Base-by-base conservation (phyloP, 1,284 basidiomycete species). In the Ustilago cynodontis region DNA sequence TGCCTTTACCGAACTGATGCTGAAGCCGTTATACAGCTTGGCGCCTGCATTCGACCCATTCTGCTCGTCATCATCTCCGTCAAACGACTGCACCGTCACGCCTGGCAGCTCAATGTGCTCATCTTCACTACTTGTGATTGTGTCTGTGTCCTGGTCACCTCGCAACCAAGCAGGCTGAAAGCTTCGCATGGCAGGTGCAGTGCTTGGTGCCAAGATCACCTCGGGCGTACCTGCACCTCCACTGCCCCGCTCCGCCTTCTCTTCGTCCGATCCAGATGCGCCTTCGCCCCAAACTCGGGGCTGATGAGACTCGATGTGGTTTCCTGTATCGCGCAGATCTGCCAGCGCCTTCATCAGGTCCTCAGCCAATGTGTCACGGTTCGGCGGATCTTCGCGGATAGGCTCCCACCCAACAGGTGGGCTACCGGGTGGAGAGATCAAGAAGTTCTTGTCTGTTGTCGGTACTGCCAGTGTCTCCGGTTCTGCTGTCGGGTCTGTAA, bases 351-450 rank as follows among this genome's bases (percentile, higher is more conserved):
- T 68, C 50, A 94, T 93, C 77, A 99, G 90, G 85, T 99, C 96
- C 26, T 93, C 91, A 0, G 96, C 96, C 35, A 98, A 90, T 5
- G 95, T 93, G 5, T 90, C 88, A 7, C 88, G 86, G 85, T 99
- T 99, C 0, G 97, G 96, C 7, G 94, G 94, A 22, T 96, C 95
- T 87, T 99, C 97, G 49, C 88, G 88, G 69, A 95, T 90, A 31
- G 91, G 94, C 84, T 97, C 94, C 96, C 96, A 99, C 1, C 96
- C 96, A 2, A 97, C 92, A 0, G 96, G 96, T 0, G 97, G 96
- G 0, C 94, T 95, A n/a, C 96, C 97, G 1, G 97, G 97, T 0
- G 96, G 96, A 0, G 95, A 98, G 79, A 99, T 96, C 59, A 99
- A 89, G 87, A 98, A 98, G 87, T 99, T 98, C 87, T 94, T 94